Evolutionary conservation across 1,284 basidiomycete genomes (phyloP).

Genomic region (Pseudozyma sp.): DNA sequence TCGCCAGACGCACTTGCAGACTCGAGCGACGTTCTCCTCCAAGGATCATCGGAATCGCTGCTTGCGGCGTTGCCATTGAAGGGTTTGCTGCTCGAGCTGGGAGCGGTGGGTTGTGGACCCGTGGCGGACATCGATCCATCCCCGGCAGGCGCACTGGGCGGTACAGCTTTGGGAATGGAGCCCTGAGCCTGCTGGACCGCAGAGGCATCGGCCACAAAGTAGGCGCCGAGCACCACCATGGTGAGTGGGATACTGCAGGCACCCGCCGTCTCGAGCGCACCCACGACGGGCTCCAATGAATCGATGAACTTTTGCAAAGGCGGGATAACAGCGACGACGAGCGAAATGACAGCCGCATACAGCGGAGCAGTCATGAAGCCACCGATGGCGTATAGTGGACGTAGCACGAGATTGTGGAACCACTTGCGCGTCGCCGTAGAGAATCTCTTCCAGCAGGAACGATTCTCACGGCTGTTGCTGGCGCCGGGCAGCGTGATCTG

Average conservation of each 20-base stretch:
- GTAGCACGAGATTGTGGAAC: constrained; percentile 28
- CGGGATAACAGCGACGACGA: constrained; percentile 82
- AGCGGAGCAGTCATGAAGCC: constrained; percentile 82
- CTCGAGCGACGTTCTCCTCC: constrained; percentile 38
- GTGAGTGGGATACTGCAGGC: constrained; percentile 79
- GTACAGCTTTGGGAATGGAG: constrained; percentile 24
- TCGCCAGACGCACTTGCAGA: constrained; percentile 25
- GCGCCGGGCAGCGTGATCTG: constrained; percentile 47
- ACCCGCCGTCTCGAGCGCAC: constrained; percentile 70
- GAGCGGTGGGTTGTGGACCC: constrained; percentile 36
- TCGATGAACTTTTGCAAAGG: constrained; percentile 72
- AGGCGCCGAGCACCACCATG: constrained; percentile 89
- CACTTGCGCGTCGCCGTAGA: constrained; percentile 5
- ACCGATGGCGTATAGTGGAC: constrained; percentile 72
- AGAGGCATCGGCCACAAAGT: constrained; percentile 73
- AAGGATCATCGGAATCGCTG: constrained; percentile 34
- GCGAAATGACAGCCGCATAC: constrained; percentile 76
- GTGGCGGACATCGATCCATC: constrained; percentile 26
- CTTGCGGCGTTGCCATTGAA: constrained; percentile 3
- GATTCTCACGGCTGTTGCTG: constrained; percentile 37
- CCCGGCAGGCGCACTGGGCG: constrained; percentile 39
- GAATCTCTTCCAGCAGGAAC: constrained; percentile 34
- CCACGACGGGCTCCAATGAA: constrained; percentile 68
- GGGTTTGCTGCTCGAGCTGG: constrained; percentile 3
- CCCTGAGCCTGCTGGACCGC: constrained; percentile 23